Evolutionary conservation across 1,284 basidiomycete genomes (phyloP), one percentile per base, ranked within the genome.

Genomic region (Ustilago hordei): DNA sequence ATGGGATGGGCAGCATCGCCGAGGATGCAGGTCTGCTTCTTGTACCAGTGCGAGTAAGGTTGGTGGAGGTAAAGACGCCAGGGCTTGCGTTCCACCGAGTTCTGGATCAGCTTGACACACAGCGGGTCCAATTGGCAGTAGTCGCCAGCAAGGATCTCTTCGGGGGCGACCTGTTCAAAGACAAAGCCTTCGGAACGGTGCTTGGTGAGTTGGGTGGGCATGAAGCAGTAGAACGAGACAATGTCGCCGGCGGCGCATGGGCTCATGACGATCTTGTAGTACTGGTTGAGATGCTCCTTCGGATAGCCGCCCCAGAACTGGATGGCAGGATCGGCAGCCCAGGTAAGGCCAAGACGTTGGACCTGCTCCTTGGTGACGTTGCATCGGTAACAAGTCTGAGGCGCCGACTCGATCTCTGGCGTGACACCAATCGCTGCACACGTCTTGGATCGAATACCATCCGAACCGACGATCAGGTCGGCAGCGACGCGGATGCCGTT

Each of bases 381-480:
- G 83, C 85, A 86, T 58, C 87, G 83, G 79, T 87, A 87, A 80
- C 86, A 87, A 11, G 87, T 86, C 61, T 86, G 86, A 35, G 81
- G 76, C 34, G 87, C 87, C 36, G 83, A 82, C 47, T 72, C 83
- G 64, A 84, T 81, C 13, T 71, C 55, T 7, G 74, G 74, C 11
- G 61, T 67, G 23, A 76, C 69, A 34, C 74, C 64, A 75, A 79
- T 59, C 81, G 86, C 57, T 67, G 71, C 63, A 45, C 79, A 66
- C n/a, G 38, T 54, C 75, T 81, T 84, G 63, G 80, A 81, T 11
- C 85, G 74, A 15, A 86, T 84, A 8, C 91, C 91, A 75, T 92
- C 91, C 0, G 91, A 91, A 19, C 91, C 91, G 41, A 92, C 86
- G 56, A 92, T 87, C n/a, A 92, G 87, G 76, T 92, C 90, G 8